These are phyloP conservation scores for Terana coerulea DNA, from an alignment of 768 basidiomycete species.

Conservation along the genomic window DNA sequence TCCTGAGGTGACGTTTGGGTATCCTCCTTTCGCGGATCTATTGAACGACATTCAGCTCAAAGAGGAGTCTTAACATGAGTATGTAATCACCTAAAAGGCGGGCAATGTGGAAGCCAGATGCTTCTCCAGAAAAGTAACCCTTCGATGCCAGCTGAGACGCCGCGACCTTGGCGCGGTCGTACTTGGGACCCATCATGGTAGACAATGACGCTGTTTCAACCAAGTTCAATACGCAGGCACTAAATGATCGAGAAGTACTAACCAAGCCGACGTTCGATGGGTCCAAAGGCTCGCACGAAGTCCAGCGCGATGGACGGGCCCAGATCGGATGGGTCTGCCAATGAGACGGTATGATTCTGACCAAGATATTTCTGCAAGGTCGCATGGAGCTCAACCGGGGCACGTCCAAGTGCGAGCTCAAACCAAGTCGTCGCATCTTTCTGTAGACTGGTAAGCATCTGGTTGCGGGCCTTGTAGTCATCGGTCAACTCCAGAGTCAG, in stretches of 20 bases:
- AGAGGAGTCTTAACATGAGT: no score
- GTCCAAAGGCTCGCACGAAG: conserved; percentile 78
- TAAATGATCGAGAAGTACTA: conserved; percentile 20
- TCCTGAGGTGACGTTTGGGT: conserved; percentile 35
- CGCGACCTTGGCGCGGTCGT: conserved; percentile 79
- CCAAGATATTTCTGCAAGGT: conserved; percentile 92
- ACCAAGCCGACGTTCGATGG: conserved; percentile 75
- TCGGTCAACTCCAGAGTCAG: conserved; percentile 82
- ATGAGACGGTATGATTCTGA: conserved; percentile 61
- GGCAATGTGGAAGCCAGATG: conserved; percentile 73
- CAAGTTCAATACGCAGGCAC: background rate
- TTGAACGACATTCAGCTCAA: no score
- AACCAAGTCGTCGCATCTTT: conserved; percentile 82
- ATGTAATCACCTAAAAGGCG: conserved; percentile 60
- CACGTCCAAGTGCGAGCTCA: conserved; percentile 77
- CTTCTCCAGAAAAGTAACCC: conserved; percentile 86
- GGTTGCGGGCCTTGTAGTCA: conserved; percentile 79
- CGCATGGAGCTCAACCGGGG: conserved; percentile 89
- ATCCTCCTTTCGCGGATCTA: conserved; percentile 10
- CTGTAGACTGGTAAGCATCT: conserved; percentile 74
- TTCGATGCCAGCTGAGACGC: conserved; percentile 87
- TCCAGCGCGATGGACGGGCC: conserved; percentile 88
- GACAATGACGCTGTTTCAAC: conserved; percentile 46
- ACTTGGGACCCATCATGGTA: conserved; percentile 56
- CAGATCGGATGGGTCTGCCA: conserved; percentile 79